These are phyloP conservation scores for Beauveria brongniartii DNA, from an alignment of 2,329 filamentous ascomycete species.

Conservation along the genomic window DNA sequence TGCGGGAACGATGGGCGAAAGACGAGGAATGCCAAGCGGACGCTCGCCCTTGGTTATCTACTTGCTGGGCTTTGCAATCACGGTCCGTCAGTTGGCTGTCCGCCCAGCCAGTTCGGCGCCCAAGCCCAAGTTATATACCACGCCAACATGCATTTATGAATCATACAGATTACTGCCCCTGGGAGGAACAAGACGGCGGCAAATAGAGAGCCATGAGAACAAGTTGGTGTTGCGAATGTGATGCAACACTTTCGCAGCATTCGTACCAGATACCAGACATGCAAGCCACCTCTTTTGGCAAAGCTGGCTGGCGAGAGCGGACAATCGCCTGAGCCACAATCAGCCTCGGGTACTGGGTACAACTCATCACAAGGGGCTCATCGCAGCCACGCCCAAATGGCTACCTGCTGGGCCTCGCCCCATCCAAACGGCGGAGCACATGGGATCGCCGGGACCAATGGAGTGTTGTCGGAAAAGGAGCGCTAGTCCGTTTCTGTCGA, in stretches of 20 bases:
- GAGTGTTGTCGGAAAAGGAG: neutral
- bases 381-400: conserved; percentile 5
- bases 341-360: neutral
- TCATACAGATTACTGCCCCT: no score
- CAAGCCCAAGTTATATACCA: no score
- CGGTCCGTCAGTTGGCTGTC: neutral
- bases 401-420: neutral
- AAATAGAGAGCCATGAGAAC: no score
- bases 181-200: no score
- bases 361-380: neutral
- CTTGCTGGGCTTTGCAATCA: neutral
- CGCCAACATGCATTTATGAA: no score
- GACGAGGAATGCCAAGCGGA: neutral
- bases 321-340: neutral
- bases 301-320: neutral
- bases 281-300: no score
- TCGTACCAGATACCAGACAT: no score
- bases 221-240: no score
- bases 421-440: neutral
- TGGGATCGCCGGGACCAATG: conserved; percentile 6
- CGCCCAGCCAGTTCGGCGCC: no score
- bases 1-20: neutral
- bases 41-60: neutral
- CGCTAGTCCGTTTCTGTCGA: neutral
- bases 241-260: no score